Evolutionary conservation across 768 basidiomycete genomes (phyloP), one percentile per base, ranked within the genome.

Genomic region (Panellus pusillus): DNA sequence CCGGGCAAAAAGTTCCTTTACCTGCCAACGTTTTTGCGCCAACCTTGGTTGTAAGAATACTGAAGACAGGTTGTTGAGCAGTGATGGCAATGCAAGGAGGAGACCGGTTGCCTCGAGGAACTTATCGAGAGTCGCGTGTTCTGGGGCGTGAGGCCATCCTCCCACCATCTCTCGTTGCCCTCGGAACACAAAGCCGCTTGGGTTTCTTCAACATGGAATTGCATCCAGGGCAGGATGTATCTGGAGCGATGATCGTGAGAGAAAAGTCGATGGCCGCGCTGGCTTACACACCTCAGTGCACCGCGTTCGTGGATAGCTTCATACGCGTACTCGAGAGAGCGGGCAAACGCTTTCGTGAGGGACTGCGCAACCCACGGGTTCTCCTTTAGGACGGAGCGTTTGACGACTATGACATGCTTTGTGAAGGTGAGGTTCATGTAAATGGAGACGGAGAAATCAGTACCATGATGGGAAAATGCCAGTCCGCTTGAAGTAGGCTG

Each of bases 391-490:
- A 60, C 48, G 11, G 58, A 60, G 11, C 58, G 58, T 20, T 60
- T 60, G 32, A 60, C 47, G 3, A 50, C 58, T 14, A 60, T 60
- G 4, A 60, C 53, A 27, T 60, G 58, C 57, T 50, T 24, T 24
- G 24, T 24, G 24, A 24, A 24, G 24, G 24, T 24, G 24, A 24
- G 24, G 24, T 24, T 2, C 24, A 24, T 24, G 24, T 6, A 24
- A 24, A 24, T 24, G 24, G 24, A 24, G 24, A 24, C 24, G 24
- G 8, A 8, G 28, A 19, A 5, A 32, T n/a, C n/a, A 9, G 20
- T 43, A 58, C 60, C 61, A 59, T 59, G 13, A 60, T 60, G 54
- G 57, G 40, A 60, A 62, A 14, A 61, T 52, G 4, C 57, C 61
- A n/a, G 61, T 61, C 2, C 57, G 49, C 46, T 55, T 58, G 50